Base-by-base conservation (phyloP, 1,139 yeast species). In the Scheffersomyces insectosa region DNA sequence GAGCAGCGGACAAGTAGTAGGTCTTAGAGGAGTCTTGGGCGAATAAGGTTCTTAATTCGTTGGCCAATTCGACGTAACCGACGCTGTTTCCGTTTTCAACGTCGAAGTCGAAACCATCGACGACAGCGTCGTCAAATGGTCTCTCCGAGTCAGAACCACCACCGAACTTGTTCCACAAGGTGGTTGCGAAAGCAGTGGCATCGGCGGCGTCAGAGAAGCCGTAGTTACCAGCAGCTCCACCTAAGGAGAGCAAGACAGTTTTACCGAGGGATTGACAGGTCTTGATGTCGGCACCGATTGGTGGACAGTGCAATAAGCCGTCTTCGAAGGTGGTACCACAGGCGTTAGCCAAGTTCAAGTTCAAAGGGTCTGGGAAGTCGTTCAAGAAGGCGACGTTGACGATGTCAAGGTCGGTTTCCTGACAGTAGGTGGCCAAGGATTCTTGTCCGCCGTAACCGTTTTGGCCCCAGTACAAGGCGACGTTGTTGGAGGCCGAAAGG, bases 1-100 rank as follows among this genome's bases (percentile, higher is more conserved):
- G 61, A 9, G 61, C 57, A 16, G 59, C 55, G 4, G 56, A 47
- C 28, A 56, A 42, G 38, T 51, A 55, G 44, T 46, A 53, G n/a
- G 35, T 31, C 39, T 43, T 47, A 33, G 47, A 43, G 12, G 42
- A 14, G 37, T 42, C 48, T 5, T 28, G 5, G 20, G 32, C 38
- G 33, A 43, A 47, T 23, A 43, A 15, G 23, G 29, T 29, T 34
- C 48, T 46, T 47, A 51, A 49, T 12, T 43, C 45, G 4, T 31
- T 43, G n/a, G 49, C 57, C 40, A 53, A 42, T 4, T 50, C 53
- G 7, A 41, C 45, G 25, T 40, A 42, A 23, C 54, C 54, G 2
- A 41, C 32, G 3, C 38, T 37, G 44, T 40, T 40, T 4, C 34
- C 34, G 36, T 47, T 49, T 36, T 53, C 57, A 42, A 53, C 36